Evolutionary conservation across 2,329 filamentous ascomycete species (phyloP).

Genomic region (Venturia pyrina): DNA sequence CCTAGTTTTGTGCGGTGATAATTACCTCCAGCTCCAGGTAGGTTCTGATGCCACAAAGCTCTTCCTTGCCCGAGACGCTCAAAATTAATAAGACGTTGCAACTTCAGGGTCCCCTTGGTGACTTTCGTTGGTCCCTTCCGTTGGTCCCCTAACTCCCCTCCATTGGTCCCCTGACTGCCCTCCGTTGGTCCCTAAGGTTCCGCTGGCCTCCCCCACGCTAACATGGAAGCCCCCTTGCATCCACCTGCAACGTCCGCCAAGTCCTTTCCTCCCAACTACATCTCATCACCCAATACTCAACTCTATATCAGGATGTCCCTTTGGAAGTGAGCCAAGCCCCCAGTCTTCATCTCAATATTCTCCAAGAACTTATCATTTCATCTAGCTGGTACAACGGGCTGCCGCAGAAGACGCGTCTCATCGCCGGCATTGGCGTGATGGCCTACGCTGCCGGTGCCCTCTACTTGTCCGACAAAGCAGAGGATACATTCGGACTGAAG

Average conservation of each 20-base stretch:
- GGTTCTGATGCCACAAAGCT: not conserved
- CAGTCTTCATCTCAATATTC: not conserved
- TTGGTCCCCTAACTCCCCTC: no score
- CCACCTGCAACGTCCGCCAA: not conserved
- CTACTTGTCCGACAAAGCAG: conserved; percentile 62
- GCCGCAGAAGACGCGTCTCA: conserved; percentile 56
- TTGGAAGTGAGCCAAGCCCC: conserved; percentile 24
- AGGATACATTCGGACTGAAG: conserved; percentile 61
- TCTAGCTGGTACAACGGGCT: conserved; percentile 56
- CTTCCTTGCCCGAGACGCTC: not conserved
- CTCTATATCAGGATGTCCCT: conserved; percentile 20
- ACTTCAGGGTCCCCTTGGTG: no score
- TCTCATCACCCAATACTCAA: not conserved
- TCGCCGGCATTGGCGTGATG: conserved; percentile 65
- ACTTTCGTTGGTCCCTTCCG: no score
- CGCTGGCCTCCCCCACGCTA: no score
- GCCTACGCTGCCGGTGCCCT: conserved; percentile 66
- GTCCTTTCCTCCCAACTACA: not conserved
- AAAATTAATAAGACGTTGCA: not conserved
- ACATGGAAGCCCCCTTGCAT: not conserved
- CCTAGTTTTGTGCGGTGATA: not conserved
- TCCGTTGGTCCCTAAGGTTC: no score
- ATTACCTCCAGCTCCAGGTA: no score
- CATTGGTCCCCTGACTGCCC: no score
- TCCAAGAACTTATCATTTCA: conserved; percentile 7